These are phyloP conservation scores for Corynascus novoguineensis DNA, from an alignment of 495 filamentous ascomycete genomes.

Conservation along the genomic window DNA sequence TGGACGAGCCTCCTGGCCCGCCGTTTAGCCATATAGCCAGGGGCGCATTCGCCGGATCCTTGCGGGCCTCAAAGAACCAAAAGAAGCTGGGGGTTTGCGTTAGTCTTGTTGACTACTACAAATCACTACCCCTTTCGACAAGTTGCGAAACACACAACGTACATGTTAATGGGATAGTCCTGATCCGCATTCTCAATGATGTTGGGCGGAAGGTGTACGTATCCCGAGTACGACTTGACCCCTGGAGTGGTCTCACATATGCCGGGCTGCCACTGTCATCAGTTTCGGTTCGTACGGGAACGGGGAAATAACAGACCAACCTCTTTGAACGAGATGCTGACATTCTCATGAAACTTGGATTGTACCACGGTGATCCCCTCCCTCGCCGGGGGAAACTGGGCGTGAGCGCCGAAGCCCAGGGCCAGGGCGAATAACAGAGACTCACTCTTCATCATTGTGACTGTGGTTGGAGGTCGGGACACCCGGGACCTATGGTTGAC, in stretches of 20 bases:
- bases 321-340: slow-evolving; percentile 2
- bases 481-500: no score
- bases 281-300: neutral
- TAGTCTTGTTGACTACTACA: no score
- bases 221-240: slow-evolving; percentile 43
- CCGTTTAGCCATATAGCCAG: slow-evolving; percentile 64
- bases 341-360: slow-evolving; percentile 1
- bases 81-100: slow-evolving; percentile 70
- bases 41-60: slow-evolving; percentile 50
- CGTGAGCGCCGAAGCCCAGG: neutral
- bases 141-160: no score
- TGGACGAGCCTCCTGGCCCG: slow-evolving; percentile 53
- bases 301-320: neutral
- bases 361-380: neutral
- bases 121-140: no score
- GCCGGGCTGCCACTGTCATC: neutral
- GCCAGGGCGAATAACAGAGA: neutral
- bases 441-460: neutral
- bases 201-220: slow-evolving; percentile 39
- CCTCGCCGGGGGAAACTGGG: neutral
- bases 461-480: neutral
- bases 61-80: slow-evolving; percentile 66
- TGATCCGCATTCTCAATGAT: slow-evolving; percentile 10
- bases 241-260: slow-evolving; percentile 28
- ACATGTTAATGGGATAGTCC: neutral